These are phyloP conservation scores for Ceratobasidium papillatum DNA, from an alignment of 1,284 basidiomycete genomes.

Conservation along the genomic window DNA sequence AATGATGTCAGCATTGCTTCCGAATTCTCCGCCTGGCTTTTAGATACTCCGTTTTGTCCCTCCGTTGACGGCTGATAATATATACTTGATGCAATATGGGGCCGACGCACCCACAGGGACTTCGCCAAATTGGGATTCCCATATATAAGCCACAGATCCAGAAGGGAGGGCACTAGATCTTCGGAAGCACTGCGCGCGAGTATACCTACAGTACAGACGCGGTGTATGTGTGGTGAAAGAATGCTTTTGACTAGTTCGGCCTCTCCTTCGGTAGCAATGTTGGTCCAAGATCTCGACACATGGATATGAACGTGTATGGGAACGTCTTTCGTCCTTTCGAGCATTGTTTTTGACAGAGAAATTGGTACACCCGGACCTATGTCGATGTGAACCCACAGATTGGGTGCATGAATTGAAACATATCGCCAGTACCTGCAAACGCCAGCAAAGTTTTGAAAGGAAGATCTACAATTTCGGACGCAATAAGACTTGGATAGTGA, in stretches of 20 bases:
- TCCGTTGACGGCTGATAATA: not conserved
- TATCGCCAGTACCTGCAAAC: not conserved
- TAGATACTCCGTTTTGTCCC: not conserved
- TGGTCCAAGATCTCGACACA: not conserved
- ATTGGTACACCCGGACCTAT: not conserved
- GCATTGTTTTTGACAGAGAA: not conserved
- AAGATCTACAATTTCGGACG: not conserved
- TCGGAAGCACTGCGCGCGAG: not conserved
- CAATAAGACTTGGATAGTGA: not conserved
- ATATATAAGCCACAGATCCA: not conserved
- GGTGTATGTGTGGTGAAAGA: not conserved
- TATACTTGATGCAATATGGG: not conserved
- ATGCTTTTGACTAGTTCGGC: not conserved
- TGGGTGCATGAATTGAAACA: not conserved
- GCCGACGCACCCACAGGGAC: not conserved
- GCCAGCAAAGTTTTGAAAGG: not conserved
- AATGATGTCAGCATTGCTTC: not conserved
- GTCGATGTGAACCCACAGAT: not conserved
- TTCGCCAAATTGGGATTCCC: not conserved
- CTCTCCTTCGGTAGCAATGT: not conserved
- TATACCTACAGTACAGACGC: not conserved
- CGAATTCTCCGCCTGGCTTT: not conserved
- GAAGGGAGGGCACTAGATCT: not conserved
- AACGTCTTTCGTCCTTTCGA: not conserved
- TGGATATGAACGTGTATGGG: not conserved